Percentiles rank a stretch among this genome's conserved stretches.
These are phyloP conservation scores for Mycosphaerella arachidis DNA, from an alignment of 2,329 filamentous ascomycete genomes.

Conservation along the genomic window DNA sequence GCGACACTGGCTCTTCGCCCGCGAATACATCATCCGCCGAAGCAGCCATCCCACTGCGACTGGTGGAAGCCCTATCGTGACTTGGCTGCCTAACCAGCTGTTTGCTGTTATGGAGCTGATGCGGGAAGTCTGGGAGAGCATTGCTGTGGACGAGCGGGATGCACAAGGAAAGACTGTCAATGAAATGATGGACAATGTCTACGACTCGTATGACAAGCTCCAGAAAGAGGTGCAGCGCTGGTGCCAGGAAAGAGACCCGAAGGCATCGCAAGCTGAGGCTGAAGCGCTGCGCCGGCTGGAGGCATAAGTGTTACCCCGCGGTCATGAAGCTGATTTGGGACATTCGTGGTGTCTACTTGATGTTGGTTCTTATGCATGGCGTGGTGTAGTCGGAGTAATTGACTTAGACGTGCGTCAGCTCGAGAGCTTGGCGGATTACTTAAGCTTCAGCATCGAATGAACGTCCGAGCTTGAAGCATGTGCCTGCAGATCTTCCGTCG, in stretches of 20 bases:
- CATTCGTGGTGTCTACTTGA: background rate
- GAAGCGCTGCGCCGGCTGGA: background rate
- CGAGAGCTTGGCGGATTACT: background rate
- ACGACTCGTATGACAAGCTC: constrained; percentile 60
- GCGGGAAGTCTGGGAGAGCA: constrained; percentile 51
- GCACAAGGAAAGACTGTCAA: constrained; percentile 21
- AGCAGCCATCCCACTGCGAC: constrained; percentile 73
- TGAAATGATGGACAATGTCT: constrained; percentile 63
- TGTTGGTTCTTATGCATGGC: background rate
- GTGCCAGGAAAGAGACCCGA: constrained; percentile 40
- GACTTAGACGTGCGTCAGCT: background rate
- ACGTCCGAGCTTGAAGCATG: background rate
- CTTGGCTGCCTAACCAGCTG: constrained; percentile 79
- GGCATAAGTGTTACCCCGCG: background rate
- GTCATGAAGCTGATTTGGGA: constrained; percentile 1
- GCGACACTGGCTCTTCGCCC: constrained; percentile 80
- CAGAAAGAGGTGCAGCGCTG: constrained; percentile 72
- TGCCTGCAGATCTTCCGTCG: constrained; percentile 14
- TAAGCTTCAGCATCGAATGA: constrained; percentile 1
- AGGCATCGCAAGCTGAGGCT: background rate
- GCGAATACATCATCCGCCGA: constrained; percentile 78
- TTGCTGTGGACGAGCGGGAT: constrained; percentile 16
- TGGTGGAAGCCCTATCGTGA: constrained; percentile 76
- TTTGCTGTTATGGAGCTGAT: constrained; percentile 70
- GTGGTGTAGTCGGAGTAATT: background rate